These are phyloP conservation scores for Henckelia pumila DNA, from an alignment of 257 asterid species.

Conservation along the genomic window DNA sequence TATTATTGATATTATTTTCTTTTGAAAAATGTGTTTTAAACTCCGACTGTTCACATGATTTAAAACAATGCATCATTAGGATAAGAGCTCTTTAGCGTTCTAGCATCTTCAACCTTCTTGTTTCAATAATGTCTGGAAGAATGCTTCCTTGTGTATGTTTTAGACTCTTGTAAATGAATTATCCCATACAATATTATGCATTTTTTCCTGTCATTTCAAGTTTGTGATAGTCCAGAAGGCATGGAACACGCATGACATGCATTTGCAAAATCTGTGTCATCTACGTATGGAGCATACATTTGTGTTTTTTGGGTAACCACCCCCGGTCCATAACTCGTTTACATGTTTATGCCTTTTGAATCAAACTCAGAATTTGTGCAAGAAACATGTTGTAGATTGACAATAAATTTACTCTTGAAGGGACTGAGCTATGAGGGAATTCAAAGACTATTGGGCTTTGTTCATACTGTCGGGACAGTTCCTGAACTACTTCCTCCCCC, in stretches of 20 bases:
- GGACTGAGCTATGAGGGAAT: slow-evolving; percentile 64
- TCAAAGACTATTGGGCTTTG: slow-evolving; percentile 64
- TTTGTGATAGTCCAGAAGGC: neutral
- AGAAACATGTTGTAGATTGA: neutral
- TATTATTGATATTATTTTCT: too few species aligned
- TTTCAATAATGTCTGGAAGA: neutral
- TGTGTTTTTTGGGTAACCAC: neutral
- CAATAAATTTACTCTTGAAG: slow-evolving; percentile 35
- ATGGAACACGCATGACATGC: neutral
- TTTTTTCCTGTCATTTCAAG: neutral
- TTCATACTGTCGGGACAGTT: slow-evolving; percentile 52
- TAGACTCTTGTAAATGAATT: neutral
- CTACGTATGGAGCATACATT: slow-evolving; percentile 4
- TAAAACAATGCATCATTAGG: too few species aligned
- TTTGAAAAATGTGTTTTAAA: neutral
- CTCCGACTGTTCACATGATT: too few species aligned
- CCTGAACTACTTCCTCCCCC: slow-evolving; percentile 64
- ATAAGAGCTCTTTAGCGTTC: neutral
- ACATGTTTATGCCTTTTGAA: neutral
- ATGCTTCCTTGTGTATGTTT: neutral
- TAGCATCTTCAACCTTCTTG: too few species aligned
- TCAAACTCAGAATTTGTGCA: slow-evolving; percentile 1
- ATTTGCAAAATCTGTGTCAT: neutral
- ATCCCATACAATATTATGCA: neutral
- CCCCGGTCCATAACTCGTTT: neutral